Percentiles rank a stretch among this genome's conserved stretches.
phyloP scores from a whole-genome alignment of 371 early-diverging fungal species.

The Scutellospora calospora region DNA sequence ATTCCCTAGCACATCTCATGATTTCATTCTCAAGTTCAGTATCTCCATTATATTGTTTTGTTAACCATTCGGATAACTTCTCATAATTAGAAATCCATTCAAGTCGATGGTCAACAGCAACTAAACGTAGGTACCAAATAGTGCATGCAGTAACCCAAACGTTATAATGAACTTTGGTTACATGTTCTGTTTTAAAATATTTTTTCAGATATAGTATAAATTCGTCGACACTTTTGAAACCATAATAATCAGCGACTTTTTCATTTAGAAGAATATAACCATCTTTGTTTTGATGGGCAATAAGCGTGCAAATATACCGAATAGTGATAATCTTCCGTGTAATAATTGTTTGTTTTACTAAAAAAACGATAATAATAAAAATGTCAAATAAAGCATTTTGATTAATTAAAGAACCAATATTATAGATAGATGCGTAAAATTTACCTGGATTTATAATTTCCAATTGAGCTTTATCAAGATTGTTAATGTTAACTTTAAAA shows the following conservation, averaged over 20 bases:
- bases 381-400: neutral
- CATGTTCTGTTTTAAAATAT: conserved; percentile 16
- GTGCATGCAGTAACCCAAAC: conserved; percentile 31
- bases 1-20: conserved; percentile 20
- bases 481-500: conserved; percentile 29
- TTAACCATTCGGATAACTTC: conserved; percentile 17
- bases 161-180: neutral
- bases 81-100: conserved; percentile 23
- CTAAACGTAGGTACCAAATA: conserved; percentile 33
- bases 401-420: neutral
- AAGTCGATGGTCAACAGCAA: conserved; percentile 12
- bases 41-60: conserved; percentile 22
- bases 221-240: conserved; percentile 23
- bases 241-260: conserved; percentile 6
- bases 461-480: neutral
- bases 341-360: neutral
- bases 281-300: neutral
- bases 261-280: conserved; percentile 8
- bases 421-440: neutral
- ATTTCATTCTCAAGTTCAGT: conserved; percentile 18
- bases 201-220: conserved; percentile 6
- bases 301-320: neutral
- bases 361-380: neutral
- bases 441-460: neutral
- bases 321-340: conserved; percentile 30